Base-by-base conservation (phyloP, 768 basidiomycete genomes). In the Tricholoma hemisulphureum region DNA sequence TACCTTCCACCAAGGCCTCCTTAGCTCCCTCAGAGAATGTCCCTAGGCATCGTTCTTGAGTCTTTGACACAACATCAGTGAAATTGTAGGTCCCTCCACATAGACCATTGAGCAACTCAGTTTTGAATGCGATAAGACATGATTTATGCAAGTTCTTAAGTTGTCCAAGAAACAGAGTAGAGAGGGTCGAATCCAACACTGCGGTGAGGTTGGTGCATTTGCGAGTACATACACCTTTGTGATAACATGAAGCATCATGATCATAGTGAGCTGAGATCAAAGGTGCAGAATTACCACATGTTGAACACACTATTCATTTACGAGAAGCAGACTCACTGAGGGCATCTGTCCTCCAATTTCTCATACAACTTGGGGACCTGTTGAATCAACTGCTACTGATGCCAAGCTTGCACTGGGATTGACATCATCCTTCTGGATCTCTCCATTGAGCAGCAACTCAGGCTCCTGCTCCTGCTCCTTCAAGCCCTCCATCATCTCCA, bases 181-280 rank as follows among this genome's bases (percentile, higher is more conserved):
- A 88, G 7, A 98, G 84, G 0, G 85, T 83, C 0, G 89, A 79
- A 62, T 95, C 88, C 28, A 99, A 75, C 3, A 88, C 80, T 3
- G 82, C 75, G 53, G 89, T 66, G 11, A 99, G 83, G 65, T 98
- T 95, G 1, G 76, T 72, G 46, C 95, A 94, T 76, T 98, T 98
- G 56, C 95, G 88, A 6, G 82, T 77, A 71, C 98, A 99, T 18
- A 99, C 97, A 16, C 85, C 93, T 62, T 92, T 83, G 75, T 98
- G 95, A 68, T 99, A 99, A 29, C 97, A 84, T n/a, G 95, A 98
- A 1, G 96, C 97, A 61, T 95, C 93, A 18, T 86, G 83, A 73
- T 98, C 97, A 69, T 97, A 99, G 34, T 89, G 89, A 56, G 81
- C 95, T 96, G 55, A 28, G 23, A 11, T 34, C 18, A 55, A 61